Evolutionary conservation across 306 rosid genomes (phyloP).

Genomic region (Leucaena leucocephala): DNA sequence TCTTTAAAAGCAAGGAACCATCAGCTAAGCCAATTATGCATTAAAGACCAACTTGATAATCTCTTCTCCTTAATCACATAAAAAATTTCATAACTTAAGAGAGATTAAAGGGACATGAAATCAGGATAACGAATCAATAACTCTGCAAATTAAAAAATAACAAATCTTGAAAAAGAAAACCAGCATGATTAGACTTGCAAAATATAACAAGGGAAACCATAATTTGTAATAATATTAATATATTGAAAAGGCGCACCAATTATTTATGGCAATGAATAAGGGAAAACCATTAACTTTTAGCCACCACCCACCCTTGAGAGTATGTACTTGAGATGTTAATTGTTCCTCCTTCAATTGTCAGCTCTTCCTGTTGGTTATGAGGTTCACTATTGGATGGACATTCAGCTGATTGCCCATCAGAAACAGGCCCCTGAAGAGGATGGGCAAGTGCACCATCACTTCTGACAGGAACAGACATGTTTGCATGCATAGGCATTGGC

Average conservation of each 20-base stretch:
- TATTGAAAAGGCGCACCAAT: background rate
- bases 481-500: slow-evolving; percentile 54
- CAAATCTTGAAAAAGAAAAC: background rate
- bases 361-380: slow-evolving; percentile 63
- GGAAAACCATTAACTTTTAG: slow-evolving; percentile 9
- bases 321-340: slow-evolving; percentile 86
- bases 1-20: background rate
- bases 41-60: background rate
- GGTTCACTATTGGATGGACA: slow-evolving; percentile 57
- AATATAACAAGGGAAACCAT: slow-evolving; percentile 7
- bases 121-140: background rate
- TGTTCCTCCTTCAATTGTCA: slow-evolving; percentile 87
- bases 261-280: slow-evolving; percentile 1
- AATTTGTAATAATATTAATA: background rate
- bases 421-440: slow-evolving; percentile 65
- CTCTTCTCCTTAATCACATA: background rate
- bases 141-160: background rate
- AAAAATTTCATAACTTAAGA: background rate
- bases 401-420: slow-evolving; percentile 71
- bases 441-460: slow-evolving; percentile 70
- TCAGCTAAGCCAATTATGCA: background rate
- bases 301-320: slow-evolving; percentile 85
- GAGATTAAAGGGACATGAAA: background rate
- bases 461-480: slow-evolving; percentile 59
- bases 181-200: background rate